Conservation (phyloP, 2,329 filamentous ascomycete genomes). For the Paraphoma sp. region DNA sequence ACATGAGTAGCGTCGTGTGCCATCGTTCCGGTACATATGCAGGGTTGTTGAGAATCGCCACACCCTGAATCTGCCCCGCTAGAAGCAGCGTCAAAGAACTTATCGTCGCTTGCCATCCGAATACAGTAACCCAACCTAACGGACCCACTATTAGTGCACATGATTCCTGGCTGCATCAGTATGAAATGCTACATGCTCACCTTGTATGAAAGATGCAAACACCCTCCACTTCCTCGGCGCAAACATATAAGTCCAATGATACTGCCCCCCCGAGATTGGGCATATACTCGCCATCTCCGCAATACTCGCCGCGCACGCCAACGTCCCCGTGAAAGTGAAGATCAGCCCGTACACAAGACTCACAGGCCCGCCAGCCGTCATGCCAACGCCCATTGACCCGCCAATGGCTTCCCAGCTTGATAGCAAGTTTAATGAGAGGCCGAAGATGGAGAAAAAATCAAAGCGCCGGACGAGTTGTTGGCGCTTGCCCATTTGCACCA, state of each 20-base stretch:
- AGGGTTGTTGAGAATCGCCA: conserved; percentile 41
- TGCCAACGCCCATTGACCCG: background rate
- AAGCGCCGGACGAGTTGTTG: conserved; percentile 1
- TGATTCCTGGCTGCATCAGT: no score
- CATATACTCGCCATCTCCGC: conserved; percentile 1
- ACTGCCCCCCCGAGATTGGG: background rate
- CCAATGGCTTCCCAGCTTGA: background rate
- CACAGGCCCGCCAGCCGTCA: background rate
- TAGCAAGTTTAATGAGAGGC: background rate
- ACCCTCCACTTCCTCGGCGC: background rate
- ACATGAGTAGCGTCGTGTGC: conserved; percentile 56
- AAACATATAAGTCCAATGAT: conserved; percentile 2
- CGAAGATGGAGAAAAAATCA: background rate
- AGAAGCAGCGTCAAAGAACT: background rate
- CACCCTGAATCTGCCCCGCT: conserved; percentile 9
- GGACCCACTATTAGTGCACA: no score
- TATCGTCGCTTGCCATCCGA: background rate
- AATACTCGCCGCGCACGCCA: background rate
- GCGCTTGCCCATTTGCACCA: conserved; percentile 2
- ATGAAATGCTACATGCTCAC: no score
- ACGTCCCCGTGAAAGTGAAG: background rate
- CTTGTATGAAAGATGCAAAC: background rate
- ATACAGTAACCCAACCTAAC: background rate
- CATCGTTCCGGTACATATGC: conserved; percentile 47
- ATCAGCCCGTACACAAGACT: background rate